phyloP scores from a whole-genome alignment of 768 basidiomycete genomes.

The Plicaturopsis crispa region DNA sequence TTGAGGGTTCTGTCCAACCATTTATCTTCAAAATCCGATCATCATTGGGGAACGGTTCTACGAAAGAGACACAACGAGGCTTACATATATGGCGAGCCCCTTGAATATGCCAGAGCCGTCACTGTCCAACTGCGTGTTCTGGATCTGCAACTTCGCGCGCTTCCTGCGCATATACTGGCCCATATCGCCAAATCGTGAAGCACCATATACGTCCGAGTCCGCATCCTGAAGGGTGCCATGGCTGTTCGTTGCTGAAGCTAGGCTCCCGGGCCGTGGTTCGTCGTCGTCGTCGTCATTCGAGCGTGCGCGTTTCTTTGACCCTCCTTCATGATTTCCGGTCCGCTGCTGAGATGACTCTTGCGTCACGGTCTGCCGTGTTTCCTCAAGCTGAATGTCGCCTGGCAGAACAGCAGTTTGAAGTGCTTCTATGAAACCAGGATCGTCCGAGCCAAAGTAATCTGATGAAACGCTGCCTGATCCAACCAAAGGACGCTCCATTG shows the following conservation, averaged over 20 bases:
- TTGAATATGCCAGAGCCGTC: conserved; percentile 50
- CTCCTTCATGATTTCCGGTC: no score
- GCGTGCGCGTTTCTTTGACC: conserved; percentile 33
- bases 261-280: conserved; percentile 4
- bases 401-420: conserved; percentile 37
- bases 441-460: conserved; percentile 49
- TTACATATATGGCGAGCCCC: conserved; percentile 76
- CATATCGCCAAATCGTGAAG: conserved; percentile 73
- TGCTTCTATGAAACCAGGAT: conserved; percentile 43
- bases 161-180: conserved; percentile 90
- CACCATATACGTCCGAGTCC: conserved; percentile 57
- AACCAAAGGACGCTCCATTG: conserved; percentile 4
- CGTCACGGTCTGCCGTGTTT: conserved; percentile 7
- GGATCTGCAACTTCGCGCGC: conserved; percentile 82
- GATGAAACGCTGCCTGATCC: conserved; percentile 28
- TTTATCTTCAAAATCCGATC: conserved; percentile 78
- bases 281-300: conserved; percentile 18
- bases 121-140: conserved; percentile 42
- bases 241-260: neutral
- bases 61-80: conserved; percentile 19
- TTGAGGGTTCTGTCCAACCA: conserved; percentile 81
- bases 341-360: conserved; percentile 20
- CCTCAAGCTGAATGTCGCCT: conserved; percentile 29
- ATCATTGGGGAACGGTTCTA: no score
- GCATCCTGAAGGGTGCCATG: conserved; percentile 11